Percentiles rank a stretch among this genome's conserved stretches.
Conservation (phyloP, 768 basidiomycete species). For the Rhodosporidiobolus odoratus region DNA sequence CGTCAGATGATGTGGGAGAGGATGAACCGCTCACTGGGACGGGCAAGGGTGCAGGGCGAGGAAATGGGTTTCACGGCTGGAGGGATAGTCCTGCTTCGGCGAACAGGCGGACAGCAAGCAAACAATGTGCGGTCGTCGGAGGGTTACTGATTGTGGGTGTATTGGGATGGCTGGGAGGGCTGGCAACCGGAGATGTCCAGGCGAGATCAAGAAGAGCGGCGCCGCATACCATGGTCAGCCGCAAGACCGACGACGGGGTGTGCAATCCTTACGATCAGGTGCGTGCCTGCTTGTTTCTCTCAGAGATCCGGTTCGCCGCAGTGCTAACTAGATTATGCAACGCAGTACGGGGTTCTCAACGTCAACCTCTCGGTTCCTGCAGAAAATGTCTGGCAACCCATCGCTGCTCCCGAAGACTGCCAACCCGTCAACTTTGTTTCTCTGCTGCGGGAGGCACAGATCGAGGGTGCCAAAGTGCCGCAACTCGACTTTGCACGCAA, state of each 20-base stretch:
- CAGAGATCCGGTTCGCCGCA: background rate
- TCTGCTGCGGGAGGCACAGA: background rate
- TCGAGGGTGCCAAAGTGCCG: background rate
- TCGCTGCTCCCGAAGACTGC: constrained; percentile 12
- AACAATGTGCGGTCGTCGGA: background rate
- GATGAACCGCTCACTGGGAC: background rate
- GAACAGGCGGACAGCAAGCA: too few species aligned
- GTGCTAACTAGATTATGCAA: background rate
- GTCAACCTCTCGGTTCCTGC: constrained; percentile 18
- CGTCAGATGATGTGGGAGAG: background rate
- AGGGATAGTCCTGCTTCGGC: too few species aligned
- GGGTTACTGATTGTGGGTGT: background rate
- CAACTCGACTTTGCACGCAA: constrained; percentile 4
- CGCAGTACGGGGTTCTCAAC: constrained; percentile 18
- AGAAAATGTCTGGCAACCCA: constrained; percentile 24
- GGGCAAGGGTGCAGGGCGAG: too few species aligned
- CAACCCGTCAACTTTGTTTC: constrained; percentile 23
- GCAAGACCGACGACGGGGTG: background rate
- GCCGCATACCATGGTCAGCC: background rate
- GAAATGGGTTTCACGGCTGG: too few species aligned
- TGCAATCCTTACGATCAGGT: constrained; percentile 18
- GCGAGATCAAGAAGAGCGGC: background rate
- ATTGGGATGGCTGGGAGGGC: constrained; percentile 9
- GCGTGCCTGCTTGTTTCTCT: background rate
- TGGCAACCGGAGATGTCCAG: constrained; percentile 6